Evolutionary conservation across 257 asterid species (phyloP).

Genomic region (Parsonsia alboflavescens): DNA sequence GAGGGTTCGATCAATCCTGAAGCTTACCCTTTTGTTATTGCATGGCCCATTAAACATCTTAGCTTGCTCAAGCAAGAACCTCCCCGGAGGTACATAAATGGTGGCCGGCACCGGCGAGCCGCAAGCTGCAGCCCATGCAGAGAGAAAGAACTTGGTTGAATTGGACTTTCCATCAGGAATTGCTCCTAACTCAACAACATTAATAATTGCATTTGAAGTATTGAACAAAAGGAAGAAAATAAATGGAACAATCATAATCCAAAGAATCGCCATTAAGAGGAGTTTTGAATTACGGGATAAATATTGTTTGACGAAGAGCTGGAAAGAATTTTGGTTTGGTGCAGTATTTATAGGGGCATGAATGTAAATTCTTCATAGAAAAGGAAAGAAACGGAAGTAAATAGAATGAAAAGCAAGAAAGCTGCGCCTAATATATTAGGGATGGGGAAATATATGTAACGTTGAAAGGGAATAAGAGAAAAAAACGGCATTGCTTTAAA

Average conservation of each 20-base stretch:
- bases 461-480: no score
- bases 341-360: neutral
- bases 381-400: neutral
- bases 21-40: constrained; percentile 24
- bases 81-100: constrained; percentile 44
- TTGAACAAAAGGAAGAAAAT: constrained; percentile 4
- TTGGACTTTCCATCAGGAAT: constrained; percentile 33
- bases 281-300: no score
- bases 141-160: constrained; percentile 33
- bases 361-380: no score
- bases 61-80: constrained; percentile 28
- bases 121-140: constrained; percentile 41
- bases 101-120: constrained; percentile 34
- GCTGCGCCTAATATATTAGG: neutral
- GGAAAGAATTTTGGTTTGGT: neutral
- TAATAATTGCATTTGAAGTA: constrained; percentile 28
- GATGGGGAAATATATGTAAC: neutral
- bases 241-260: neutral
- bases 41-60: constrained; percentile 36
- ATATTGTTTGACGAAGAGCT: no score
- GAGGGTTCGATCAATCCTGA: constrained; percentile 37
- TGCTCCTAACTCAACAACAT: constrained; percentile 43
- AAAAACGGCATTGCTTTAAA: neutral
- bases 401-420: neutral
- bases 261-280: neutral